A percentile compares a stretch with the other conserved stretches of the same genome.
Conservation (phyloP, 2,329 filamentous ascomycete species). For the Boeremia exigua region DNA sequence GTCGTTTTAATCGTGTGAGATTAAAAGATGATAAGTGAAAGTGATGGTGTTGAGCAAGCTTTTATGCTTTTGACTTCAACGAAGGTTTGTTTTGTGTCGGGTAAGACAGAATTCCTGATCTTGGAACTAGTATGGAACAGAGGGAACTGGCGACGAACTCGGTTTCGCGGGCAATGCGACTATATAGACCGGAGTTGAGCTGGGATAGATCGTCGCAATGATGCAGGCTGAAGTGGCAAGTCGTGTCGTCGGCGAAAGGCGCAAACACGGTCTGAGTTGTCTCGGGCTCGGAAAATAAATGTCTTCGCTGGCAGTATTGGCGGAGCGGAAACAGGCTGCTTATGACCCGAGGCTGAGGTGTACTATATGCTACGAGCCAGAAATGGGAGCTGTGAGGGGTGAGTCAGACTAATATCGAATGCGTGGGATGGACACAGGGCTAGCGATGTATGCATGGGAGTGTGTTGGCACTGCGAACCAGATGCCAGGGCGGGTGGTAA, state of each 20-base stretch:
- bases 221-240: conserved; percentile 28
- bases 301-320: conserved; percentile 40
- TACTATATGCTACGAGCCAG: conserved; percentile 25
- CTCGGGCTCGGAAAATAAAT: conserved; percentile 36
- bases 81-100: background rate
- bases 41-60: background rate
- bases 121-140: background rate
- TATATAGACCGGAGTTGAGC: conserved; percentile 25
- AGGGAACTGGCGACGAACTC: background rate
- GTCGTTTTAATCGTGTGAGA: background rate
- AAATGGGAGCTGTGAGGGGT: conserved; percentile 33
- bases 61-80: background rate
- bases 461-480: conserved; percentile 38
- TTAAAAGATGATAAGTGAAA: conserved; percentile 4
- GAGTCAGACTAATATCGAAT: conserved; percentile 47
- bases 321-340: conserved; percentile 27
- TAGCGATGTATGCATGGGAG: conserved; percentile 25
- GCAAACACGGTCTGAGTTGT: conserved; percentile 39
- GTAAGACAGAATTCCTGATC: conserved; percentile 1
- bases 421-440: conserved; percentile 31
- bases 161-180: conserved; percentile 21
- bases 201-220: conserved; percentile 3
- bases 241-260: conserved; percentile 21
- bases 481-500: conserved; percentile 21
- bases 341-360: conserved; percentile 31